phyloP scores from a whole-genome alignment of 2,329 filamentous ascomycete species.

The Colletotrichum limetticola region DNA sequence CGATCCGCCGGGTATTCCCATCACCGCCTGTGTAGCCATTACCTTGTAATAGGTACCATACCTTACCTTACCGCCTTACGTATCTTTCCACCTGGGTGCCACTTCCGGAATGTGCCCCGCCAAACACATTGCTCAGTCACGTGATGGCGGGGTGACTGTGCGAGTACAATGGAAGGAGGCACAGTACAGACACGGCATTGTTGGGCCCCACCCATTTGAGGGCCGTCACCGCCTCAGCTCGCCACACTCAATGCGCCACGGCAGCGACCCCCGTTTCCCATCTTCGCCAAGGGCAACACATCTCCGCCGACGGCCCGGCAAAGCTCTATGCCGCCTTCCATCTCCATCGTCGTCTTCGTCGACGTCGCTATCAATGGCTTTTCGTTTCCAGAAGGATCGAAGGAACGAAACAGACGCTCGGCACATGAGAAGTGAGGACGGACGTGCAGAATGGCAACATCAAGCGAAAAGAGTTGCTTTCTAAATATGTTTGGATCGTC shows the following conservation, averaged over 20 bases:
- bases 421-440: not conserved
- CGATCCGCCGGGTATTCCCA: conserved; percentile 28
- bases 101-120: conserved; percentile 26
- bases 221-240: not conserved
- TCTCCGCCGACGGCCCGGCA: not conserved
- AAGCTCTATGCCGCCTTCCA: not conserved
- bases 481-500: not conserved
- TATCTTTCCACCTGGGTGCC: not conserved
- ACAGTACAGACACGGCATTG: conserved; percentile 6
- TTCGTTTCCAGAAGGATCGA: not conserved
- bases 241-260: not conserved
- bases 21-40: conserved; percentile 31
- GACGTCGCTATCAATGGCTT: not conserved
- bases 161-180: not conserved
- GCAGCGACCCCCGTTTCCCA: not conserved
- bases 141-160: conserved; percentile 35
- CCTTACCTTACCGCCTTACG: conserved; percentile 1
- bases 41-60: conserved; percentile 3
- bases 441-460: not conserved
- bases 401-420: not conserved
- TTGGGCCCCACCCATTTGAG: not conserved
- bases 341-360: not conserved
- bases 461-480: not conserved
- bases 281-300: not conserved
- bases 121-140: conserved; percentile 1